These are phyloP conservation scores for Ascocoryne sarcoides DNA, from an alignment of 2,329 filamentous ascomycete genomes.

Conservation along the genomic window DNA sequence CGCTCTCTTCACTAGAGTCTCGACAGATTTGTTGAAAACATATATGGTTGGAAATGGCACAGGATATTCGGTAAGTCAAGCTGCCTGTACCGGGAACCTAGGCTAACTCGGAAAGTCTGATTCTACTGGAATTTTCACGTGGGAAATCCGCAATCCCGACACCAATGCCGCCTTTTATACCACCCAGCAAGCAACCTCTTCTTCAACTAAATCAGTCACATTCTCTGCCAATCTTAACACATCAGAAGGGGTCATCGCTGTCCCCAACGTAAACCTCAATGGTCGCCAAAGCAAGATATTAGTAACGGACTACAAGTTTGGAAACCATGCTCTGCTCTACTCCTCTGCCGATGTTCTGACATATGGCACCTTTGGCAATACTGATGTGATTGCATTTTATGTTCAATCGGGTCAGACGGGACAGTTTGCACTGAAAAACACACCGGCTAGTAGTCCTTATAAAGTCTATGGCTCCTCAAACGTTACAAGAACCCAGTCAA, in stretches of 20 bases:
- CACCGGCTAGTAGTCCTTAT: constrained; percentile 30
- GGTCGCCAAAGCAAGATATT: constrained; percentile 46
- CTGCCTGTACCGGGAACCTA: too few species aligned
- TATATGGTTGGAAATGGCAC: constrained; percentile 48
- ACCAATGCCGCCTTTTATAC: constrained; percentile 43
- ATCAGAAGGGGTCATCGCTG: constrained; percentile 33
- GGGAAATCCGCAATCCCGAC: constrained; percentile 43
- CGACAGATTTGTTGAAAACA: constrained; percentile 40
- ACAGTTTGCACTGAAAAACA: constrained; percentile 39
- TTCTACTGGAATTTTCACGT: constrained; percentile 35
- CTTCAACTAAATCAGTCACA: constrained; percentile 35
- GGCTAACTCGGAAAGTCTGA: too few species aligned
- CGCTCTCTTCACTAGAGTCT: constrained; percentile 44
- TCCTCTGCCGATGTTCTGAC: constrained; percentile 42
- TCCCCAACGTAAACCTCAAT: constrained; percentile 39
- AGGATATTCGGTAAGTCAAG: constrained; percentile 33
- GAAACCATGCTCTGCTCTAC: constrained; percentile 39
- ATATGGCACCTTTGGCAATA: constrained; percentile 35
- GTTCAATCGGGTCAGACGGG: constrained; percentile 39
- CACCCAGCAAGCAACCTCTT: constrained; percentile 37
- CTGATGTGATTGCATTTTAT: constrained; percentile 40
- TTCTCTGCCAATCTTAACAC: constrained; percentile 42
- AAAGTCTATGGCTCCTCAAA: constrained; percentile 33
- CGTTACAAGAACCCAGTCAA: constrained; percentile 25
- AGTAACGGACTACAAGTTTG: constrained; percentile 43